Evolutionary conservation across 116 monocot species (phyloP), one percentile per base, ranked within the genome.

Genomic region (Posidonia oceanica): DNA sequence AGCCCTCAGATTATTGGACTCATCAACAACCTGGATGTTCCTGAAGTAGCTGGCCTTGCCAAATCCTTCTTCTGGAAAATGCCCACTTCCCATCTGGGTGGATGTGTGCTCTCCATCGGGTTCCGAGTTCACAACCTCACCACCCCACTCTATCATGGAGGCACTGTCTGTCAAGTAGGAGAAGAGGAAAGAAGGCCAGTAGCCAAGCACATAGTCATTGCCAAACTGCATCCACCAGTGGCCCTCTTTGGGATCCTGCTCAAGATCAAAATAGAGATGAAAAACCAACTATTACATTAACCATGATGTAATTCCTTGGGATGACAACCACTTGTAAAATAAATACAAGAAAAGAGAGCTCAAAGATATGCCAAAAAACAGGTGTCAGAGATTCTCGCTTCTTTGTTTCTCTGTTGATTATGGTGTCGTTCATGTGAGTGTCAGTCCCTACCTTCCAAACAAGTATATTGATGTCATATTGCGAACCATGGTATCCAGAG

Each of bases 381-480:
- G 29, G 29, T 29, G 29, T 29, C 29, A 29, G 29, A 29, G 29
- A 29, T 29, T 29, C 29, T 29, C 29, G 29, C 62, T 21, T 62
- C 23, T 13, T 62, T 21, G 16, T 40, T 39, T n/a, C 14, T 18
- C 2, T 64, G 36, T 41, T 13, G 36, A 3, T 17, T 11, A 14
- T 63, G 36, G 39, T 41, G 41, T 41, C n/a, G 39, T 10, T 66
- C n/a, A n/a, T 3, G 48, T 36, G 4, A 8, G 5, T 16, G 20
- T 13, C 57, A 37, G 18, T 40, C 5, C 52, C 74, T 63, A 78
- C 78, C 78, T 97, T 97, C 97, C 97, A 97, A 4, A 97, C 73
- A 52, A 97, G 82, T 6, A 97, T 74, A 63, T 73, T 87, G 52
- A 97, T 92, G 59, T 97, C 97, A 7, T 81, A 97, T 65, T 97